Evolutionary conservation across 768 basidiomycete species (phyloP).

Genomic region (Dictyophora rubrovolvata): DNA sequence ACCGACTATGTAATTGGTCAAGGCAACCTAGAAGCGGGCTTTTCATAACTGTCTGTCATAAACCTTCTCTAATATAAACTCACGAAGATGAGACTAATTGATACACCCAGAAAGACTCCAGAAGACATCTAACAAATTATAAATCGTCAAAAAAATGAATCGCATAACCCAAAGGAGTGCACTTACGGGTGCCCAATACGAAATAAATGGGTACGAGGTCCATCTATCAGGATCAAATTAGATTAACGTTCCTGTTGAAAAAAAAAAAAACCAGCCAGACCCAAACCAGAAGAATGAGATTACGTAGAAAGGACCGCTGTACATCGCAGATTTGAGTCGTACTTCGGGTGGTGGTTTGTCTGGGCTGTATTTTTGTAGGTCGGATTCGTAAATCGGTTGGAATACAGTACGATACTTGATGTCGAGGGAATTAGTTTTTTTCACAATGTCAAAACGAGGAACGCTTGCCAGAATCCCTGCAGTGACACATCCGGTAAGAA

Average conservation of each 20-base stretch:
- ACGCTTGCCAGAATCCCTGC: constrained; percentile 16
- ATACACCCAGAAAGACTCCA: background rate
- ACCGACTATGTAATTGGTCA: constrained; percentile 1
- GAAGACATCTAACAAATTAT: background rate
- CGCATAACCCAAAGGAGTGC: background rate
- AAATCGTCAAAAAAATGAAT: background rate
- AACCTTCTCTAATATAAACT: background rate
- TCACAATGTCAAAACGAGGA: background rate
- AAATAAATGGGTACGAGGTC: background rate
- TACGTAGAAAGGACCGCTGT: constrained; percentile 23
- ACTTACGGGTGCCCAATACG: constrained; percentile 1
- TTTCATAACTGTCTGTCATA: background rate
- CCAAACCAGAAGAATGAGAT: constrained; percentile 31
- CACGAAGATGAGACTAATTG: background rate
- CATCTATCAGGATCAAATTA: background rate
- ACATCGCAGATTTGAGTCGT: constrained; percentile 22
- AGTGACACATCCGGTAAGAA: constrained; percentile 22
- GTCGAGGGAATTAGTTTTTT: background rate
- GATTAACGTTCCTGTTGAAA: background rate
- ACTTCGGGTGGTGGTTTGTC: constrained; percentile 19
- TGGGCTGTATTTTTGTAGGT: constrained; percentile 12
- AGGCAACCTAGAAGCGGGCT: background rate
- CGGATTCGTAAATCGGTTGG: constrained; percentile 22
- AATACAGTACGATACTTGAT: constrained; percentile 23
- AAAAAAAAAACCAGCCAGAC: constrained; percentile 10